These are phyloP conservation scores for Cladophialophora psammophila DNA, from an alignment of 2,329 filamentous ascomycete genomes.

Conservation along the genomic window DNA sequence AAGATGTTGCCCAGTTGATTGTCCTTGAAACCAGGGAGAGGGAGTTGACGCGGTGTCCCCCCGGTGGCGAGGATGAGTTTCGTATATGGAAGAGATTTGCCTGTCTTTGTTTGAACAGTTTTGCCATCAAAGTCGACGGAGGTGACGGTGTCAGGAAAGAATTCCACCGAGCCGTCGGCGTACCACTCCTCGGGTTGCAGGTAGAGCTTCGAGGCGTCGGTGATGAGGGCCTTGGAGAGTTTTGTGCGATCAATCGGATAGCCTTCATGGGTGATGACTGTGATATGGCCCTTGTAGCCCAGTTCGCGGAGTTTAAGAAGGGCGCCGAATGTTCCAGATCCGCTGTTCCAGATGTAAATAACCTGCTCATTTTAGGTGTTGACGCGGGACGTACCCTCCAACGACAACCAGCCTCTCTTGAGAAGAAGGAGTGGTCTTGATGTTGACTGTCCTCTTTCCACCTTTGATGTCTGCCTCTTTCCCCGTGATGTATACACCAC, in stretches of 20 bases:
- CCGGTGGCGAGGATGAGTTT: conserved; percentile 93
- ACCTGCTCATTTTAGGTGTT: conserved; percentile 13
- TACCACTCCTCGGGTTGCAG: conserved; percentile 82
- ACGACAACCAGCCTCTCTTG: conserved; percentile 79
- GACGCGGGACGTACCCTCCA: conserved; percentile 63
- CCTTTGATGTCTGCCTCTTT: conserved; percentile 80
- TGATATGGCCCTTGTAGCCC: conserved; percentile 80
- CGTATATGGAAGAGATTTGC: conserved; percentile 75
- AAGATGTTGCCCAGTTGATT: conserved; percentile 82
- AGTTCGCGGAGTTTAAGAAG: conserved; percentile 82
- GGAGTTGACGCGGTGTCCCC: conserved; percentile 76
- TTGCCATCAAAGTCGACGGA: conserved; percentile 78
- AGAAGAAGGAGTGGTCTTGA: conserved; percentile 70
- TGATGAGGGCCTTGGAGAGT: conserved; percentile 89
- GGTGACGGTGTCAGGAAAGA: conserved; percentile 68
- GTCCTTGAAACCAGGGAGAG: conserved; percentile 79
- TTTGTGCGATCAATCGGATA: conserved; percentile 92
- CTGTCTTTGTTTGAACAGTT: conserved; percentile 75
- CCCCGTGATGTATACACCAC: conserved; percentile 82
- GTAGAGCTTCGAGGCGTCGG: conserved; percentile 78
- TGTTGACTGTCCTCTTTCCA: conserved; percentile 74
- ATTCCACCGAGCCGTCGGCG: conserved; percentile 65
- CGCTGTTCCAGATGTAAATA: conserved; percentile 55
- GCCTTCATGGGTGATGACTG: conserved; percentile 83
- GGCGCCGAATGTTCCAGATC: conserved; percentile 81